Percentiles rank a stretch among this genome's conserved stretches.
Conservation (phyloP, 345 rosid species). For the Linum trigynum region DNA sequence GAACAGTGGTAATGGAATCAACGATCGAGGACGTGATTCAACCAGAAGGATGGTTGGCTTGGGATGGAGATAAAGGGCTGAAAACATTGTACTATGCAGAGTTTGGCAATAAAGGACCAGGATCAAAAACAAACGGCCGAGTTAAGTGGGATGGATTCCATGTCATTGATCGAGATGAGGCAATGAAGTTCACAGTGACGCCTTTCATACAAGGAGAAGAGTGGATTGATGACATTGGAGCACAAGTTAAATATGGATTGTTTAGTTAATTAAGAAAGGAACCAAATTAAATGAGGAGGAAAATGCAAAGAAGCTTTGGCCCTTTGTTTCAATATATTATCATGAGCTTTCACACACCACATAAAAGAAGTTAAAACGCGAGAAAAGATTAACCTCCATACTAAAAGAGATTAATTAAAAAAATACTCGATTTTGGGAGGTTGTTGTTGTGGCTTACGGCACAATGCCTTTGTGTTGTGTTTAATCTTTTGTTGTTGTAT, state of each 20-base stretch:
- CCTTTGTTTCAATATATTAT: too few species aligned
- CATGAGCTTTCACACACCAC: too few species aligned
- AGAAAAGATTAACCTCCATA: too few species aligned
- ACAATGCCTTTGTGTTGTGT: too few species aligned
- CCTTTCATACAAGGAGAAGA: conserved; percentile 44
- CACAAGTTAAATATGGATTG: background rate
- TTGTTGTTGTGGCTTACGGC: too few species aligned
- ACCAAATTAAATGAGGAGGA: background rate
- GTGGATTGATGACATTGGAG: background rate
- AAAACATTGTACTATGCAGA: conserved; percentile 56
- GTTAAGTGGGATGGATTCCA: conserved; percentile 74
- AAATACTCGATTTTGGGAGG: too few species aligned
- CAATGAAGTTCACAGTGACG: conserved; percentile 46
- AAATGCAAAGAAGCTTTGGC: too few species aligned
- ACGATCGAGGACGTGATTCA: conserved; percentile 44
- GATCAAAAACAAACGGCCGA: conserved; percentile 34
- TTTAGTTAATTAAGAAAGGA: background rate
- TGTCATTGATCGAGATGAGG: conserved; percentile 35
- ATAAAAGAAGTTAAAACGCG: too few species aligned
- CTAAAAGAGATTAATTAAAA: too few species aligned
- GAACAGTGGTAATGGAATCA: conserved; percentile 71
- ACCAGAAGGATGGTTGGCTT: conserved; percentile 66
- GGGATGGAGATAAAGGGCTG: conserved; percentile 44
- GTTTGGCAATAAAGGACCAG: conserved; percentile 54
- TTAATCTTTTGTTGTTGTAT: too few species aligned